Conservation (phyloP, 768 basidiomycete genomes). For the Podaxis carcinomalis region DNA sequence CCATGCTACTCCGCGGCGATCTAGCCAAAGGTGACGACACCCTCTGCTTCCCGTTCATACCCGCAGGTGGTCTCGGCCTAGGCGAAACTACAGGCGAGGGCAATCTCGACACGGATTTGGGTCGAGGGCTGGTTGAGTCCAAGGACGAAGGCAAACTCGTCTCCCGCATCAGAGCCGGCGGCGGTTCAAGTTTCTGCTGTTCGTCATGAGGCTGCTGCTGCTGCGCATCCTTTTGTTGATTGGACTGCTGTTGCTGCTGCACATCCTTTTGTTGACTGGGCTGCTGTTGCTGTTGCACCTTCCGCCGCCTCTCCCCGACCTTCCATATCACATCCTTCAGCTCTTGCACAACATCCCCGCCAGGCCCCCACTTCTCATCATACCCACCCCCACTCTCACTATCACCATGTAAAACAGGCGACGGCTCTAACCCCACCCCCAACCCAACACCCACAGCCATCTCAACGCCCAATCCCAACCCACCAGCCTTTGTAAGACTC, state of each 20-base stretch:
- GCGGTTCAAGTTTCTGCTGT: not conserved
- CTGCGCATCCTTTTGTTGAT: not conserved
- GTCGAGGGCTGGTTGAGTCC: not conserved
- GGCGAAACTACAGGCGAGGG: not conserved
- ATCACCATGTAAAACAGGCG: conserved; percentile 2
- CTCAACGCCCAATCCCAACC: conserved; percentile 21
- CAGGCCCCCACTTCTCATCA: conserved; percentile 62
- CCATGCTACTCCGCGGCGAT: not conserved
- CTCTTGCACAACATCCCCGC: conserved; percentile 79
- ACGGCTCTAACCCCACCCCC: conserved; percentile 10
- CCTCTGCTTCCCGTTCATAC: not conserved
- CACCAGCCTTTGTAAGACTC: conserved; percentile 22
- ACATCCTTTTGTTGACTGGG: not conserved
- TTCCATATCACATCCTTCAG: conserved; percentile 87
- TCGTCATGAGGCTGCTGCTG: not conserved
- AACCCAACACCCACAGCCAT: conserved; percentile 6
- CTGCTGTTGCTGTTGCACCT: conserved; percentile 29
- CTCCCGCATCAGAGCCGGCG: not conserved
- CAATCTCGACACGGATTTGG: not conserved
- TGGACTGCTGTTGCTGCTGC: not conserved
- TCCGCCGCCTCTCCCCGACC: conserved; percentile 66
- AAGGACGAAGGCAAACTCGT: not conserved
- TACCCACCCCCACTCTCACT: conserved; percentile 15
- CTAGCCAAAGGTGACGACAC: not conserved
- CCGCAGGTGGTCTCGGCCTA: not conserved